Base-by-base conservation (phyloP, 805 yeast species). In the Ogataea ganodermae region DNA sequence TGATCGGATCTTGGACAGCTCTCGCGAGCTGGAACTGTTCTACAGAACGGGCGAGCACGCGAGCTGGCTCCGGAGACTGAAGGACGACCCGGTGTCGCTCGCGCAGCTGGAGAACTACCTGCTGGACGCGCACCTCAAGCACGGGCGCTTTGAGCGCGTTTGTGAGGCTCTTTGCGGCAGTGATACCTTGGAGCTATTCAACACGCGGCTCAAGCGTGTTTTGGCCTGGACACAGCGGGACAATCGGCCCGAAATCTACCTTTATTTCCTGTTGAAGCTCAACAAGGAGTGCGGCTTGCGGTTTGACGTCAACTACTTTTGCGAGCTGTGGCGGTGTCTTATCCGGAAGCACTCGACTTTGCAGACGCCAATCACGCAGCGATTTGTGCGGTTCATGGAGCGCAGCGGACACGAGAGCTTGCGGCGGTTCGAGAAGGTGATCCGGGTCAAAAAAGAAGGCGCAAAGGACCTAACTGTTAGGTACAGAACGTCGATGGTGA, bases 211-310 rank as follows among this genome's bases (percentile, higher is more conserved):
- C 24, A 42, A 35, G 12, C 43, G 39, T 14, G 39, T 64, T 2
- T 22, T 59, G 2, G 45, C 49, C 17, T 50, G 55, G 50, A 27
- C 61, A 12, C 56, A 47, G 16, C 39, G 41, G 10, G 40, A 51
- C 16, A 42, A 48, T 14, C 50, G 53, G 13, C 60, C 67, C 1
- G 60, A 59, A 6, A 32, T 57, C 3, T 48, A 60, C 20, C 50
- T 56, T 12, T 28, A 42, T 13, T 42, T 64, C 13, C 39, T 63
- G 50, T 23, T 55, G 44, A 50, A 60, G 66, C 18, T 66, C 61
- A 46, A 64, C 58, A n/a, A 58, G 55, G 56, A 64, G 14, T 30
- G 48, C 4, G 51, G 50, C 3, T 44, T 56, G n/a, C 39, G 33
- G 20, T 48, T 58, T 26, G 48, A 55, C 22, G 55, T 46, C 43